These are phyloP conservation scores for Naganishia friedmannii DNA, from an alignment of 768 basidiomycete genomes.

Conservation along the genomic window DNA sequence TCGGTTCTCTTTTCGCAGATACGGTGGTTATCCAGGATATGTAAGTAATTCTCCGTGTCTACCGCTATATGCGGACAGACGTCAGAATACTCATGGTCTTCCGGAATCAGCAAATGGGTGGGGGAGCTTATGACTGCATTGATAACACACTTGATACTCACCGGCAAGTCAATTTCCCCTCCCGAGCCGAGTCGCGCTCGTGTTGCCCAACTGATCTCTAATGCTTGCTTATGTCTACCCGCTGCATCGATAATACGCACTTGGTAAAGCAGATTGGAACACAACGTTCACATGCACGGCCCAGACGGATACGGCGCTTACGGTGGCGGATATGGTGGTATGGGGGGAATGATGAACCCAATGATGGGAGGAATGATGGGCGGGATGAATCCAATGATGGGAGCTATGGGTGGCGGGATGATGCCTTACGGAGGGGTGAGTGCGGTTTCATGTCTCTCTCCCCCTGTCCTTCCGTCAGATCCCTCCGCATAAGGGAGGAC, in stretches of 20 bases:
- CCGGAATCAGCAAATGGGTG: slow-evolving; percentile 23
- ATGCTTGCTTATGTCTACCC: too few species aligned
- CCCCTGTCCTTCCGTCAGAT: not conserved
- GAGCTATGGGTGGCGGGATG: slow-evolving; percentile 25
- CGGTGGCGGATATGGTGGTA: slow-evolving; percentile 20
- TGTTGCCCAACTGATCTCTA: not conserved
- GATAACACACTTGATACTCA: slow-evolving; percentile 25
- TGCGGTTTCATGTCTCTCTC: not conserved
- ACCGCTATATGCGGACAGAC: not conserved
- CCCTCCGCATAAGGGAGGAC: too few species aligned
- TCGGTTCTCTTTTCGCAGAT: not conserved
- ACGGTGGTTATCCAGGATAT: slow-evolving; percentile 17
- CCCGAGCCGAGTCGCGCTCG: not conserved
- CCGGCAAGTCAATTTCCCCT: slow-evolving; percentile 13
- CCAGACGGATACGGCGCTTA: slow-evolving; percentile 31
- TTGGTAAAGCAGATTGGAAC: slow-evolving; percentile 3
- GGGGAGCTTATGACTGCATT: slow-evolving; percentile 26
- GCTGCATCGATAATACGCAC: too few species aligned
- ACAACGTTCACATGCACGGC: slow-evolving; percentile 24
- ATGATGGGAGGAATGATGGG: slow-evolving; percentile 11
- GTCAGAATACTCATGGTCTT: too few species aligned
- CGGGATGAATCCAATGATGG: slow-evolving; percentile 12
- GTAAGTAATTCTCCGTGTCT: not conserved
- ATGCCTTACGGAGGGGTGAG: slow-evolving; percentile 15
- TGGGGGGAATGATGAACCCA: slow-evolving; percentile 8